phyloP scores from a whole-genome alignment of 2,329 filamentous ascomycete species.

The Calonectria fujianensis region DNA sequence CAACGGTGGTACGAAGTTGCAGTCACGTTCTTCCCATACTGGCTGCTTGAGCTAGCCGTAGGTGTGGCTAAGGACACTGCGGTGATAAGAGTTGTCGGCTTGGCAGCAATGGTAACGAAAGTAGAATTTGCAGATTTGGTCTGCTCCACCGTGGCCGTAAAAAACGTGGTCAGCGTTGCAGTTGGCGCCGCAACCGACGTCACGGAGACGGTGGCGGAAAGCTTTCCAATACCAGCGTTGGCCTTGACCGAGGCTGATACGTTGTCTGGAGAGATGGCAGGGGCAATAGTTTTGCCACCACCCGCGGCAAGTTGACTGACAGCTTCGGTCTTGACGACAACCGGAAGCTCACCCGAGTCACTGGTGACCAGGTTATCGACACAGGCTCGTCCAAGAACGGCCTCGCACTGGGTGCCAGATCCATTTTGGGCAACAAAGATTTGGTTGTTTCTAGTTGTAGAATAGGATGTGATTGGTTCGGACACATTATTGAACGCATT shows the following conservation, averaged over 20 bases:
- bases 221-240: not conserved
- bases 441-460: not conserved
- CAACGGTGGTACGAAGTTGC: no score
- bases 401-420: not conserved
- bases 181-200: no score
- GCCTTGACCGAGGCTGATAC: not conserved
- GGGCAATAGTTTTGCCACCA: not conserved
- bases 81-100: not conserved
- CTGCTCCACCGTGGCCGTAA: no score
- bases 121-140: no score
- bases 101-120: not conserved
- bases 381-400: not conserved
- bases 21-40: not conserved
- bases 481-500: not conserved
- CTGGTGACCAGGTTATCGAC: not conserved
- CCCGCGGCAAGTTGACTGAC: not conserved
- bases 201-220: not conserved
- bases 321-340: not conserved
- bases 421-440: not conserved
- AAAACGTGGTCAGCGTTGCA: no score
- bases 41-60: not conserved
- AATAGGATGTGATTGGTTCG: not conserved
- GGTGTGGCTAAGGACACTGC: not conserved
- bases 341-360: not conserved
- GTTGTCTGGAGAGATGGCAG: not conserved